Evolutionary conservation across 192 early-diverging fungal species (phyloP), one percentile per base, ranked within the genome.

Genomic region (Backusella australiensis): DNA sequence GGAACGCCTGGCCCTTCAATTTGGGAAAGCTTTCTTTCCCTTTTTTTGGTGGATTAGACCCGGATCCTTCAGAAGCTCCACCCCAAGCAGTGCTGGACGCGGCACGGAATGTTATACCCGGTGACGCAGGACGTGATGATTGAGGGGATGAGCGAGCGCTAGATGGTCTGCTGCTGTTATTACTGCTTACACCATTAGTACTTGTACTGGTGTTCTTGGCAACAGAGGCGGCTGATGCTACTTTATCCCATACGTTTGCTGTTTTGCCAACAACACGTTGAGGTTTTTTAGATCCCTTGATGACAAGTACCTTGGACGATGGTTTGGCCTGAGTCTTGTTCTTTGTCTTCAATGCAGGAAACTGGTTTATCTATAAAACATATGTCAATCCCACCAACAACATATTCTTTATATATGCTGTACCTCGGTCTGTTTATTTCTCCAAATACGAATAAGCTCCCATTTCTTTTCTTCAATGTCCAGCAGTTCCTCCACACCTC

Each of bases 401-500:
- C 2, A 34, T 3, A 21, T 26, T 44, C 6, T 38, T 32, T 34
- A 34, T 19, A 32, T 49, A 29, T 32, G 6, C 56, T 70, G 77
- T 71, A 88, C 89, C 36, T 75, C 84, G 34, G 87, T 82, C 78
- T 93, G 92, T 41, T 78, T 87, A 76, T 93, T 90, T 63, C 91
- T 86, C 91, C 88, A 93, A 1, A 84, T 89, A 26, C 85, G 74
- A 66, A 93, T 74, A 72, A 96, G 82, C 34, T 92, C 90, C 11
- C 69, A 75, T 56, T 84, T 86, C 72, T 90, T 89, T n/a, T 69
- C 78, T 23, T 85, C 85, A 7, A 80, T 79, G 67, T 89, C 86
- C 34, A 90, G 53, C 17, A 86, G 72, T 4, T 85, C 86, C 26
- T 84, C 85, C 7, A 88, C 79, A 21, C 86, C 87, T 21, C 84